phyloP scores from a whole-genome alignment of 2,329 filamentous ascomycete species.

The Annulohypoxylon truncatum region DNA sequence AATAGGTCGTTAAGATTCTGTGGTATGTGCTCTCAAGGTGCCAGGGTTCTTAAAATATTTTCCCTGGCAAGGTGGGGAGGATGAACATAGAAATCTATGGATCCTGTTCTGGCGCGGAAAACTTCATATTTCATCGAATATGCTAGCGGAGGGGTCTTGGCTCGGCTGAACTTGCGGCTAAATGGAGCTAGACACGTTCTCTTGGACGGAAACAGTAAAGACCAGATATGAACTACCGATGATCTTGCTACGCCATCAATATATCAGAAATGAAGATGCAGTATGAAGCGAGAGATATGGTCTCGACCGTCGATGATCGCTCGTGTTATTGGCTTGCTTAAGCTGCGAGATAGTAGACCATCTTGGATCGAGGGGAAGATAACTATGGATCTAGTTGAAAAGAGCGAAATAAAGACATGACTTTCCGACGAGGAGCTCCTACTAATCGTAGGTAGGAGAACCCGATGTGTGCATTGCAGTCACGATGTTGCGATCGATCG shows the following conservation, averaged over 20 bases:
- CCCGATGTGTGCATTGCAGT: neutral
- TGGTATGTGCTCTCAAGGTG: neutral
- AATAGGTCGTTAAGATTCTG: neutral
- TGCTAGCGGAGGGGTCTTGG: neutral
- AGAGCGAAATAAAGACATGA: conserved; percentile 1
- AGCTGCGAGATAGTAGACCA: conserved; percentile 9
- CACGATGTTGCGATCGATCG: conserved; percentile 20
- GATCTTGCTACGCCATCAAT: conserved; percentile 18
- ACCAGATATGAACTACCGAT: conserved; percentile 28
- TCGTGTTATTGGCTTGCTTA: conserved; percentile 22
- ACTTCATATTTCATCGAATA: neutral
- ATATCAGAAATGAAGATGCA: conserved; percentile 29
- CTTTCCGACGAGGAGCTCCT: neutral
- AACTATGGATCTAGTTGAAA: neutral
- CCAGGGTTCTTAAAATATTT: neutral
- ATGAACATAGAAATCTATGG: neutral
- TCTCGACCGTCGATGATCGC: neutral
- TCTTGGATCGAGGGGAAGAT: conserved; percentile 5
- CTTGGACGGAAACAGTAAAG: neutral
- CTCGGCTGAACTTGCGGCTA: conserved; percentile 36
- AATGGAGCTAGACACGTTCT: conserved; percentile 9
- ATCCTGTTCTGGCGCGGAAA: conserved; percentile 3
- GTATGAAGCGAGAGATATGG: neutral
- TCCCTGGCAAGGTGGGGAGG: neutral
- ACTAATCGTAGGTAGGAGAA: neutral